A percentile compares a stretch with the other conserved stretches of the same genome.
Evolutionary conservation across 1,284 basidiomycete species (phyloP).

Genomic region (Bondarzewia mesenterica): DNA sequence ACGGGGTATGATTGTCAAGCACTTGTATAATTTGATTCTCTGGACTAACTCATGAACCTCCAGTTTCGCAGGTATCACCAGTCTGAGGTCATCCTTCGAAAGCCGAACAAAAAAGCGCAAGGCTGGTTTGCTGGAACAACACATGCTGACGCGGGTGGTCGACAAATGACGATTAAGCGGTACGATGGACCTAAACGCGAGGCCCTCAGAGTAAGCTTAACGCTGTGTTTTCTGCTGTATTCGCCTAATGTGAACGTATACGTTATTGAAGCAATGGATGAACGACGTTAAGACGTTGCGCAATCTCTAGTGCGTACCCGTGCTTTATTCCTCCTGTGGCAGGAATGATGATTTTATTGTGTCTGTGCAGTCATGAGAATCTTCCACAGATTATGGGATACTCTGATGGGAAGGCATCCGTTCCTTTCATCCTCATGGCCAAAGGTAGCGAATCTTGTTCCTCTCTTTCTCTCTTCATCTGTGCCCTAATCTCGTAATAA

Average conservation of each 20-base stretch:
- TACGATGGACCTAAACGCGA: conserved; percentile 30
- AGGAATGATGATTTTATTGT: background rate
- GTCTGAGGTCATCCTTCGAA: conserved; percentile 32
- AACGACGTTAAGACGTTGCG: conserved; percentile 43
- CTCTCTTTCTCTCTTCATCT: background rate
- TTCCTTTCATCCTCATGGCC: conserved; percentile 42
- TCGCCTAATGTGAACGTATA: too few relatives aligned
- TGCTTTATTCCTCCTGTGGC: background rate
- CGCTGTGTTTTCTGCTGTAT: background rate
- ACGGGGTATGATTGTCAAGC: conserved; percentile 23
- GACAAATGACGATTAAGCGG: conserved; percentile 31
- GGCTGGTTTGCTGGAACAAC: conserved; percentile 41
- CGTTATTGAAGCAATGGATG: conserved; percentile 35
- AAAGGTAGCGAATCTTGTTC: conserved; percentile 26
- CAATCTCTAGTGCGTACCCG: conserved; percentile 35
- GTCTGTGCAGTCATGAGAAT: conserved; percentile 37
- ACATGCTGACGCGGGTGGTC: conserved; percentile 32
- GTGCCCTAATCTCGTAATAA: conserved; percentile 11
- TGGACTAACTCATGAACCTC: background rate
- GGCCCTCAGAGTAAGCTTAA: conserved; percentile 25
- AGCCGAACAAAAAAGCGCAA: conserved; percentile 26
- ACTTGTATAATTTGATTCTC: background rate
- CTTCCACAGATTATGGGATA: conserved; percentile 46
- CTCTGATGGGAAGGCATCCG: conserved; percentile 36
- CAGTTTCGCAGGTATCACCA: conserved; percentile 45